Evolutionary conservation across 2,329 filamentous ascomycete species (phyloP).

Genomic region (Beauveria sp.): DNA sequence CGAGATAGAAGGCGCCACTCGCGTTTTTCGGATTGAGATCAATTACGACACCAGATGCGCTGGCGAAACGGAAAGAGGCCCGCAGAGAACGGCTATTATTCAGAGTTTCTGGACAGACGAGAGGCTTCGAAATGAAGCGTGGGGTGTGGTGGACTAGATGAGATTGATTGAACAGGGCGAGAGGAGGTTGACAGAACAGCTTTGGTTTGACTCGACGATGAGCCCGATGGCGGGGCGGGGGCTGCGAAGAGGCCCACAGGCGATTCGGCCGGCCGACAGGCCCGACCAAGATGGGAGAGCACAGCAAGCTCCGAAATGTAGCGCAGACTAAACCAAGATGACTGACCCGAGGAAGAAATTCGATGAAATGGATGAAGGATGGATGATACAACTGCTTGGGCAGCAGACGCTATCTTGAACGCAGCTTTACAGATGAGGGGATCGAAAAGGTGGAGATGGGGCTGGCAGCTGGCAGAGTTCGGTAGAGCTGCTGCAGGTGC

Average conservation of each 20-base stretch:
- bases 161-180: neutral
- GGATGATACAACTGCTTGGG: neutral
- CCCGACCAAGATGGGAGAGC: slow-evolving; percentile 4
- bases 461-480: neutral
- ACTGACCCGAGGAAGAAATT: neutral
- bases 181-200: neutral
- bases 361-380: slow-evolving; percentile 3
- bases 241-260: slow-evolving; percentile 2
- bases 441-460: slow-evolving; percentile 12
- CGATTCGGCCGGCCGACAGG: slow-evolving; percentile 8
- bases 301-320: neutral
- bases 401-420: neutral
- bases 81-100: neutral
- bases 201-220: slow-evolving; percentile 9
- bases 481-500: neutral
- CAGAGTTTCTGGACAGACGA: neutral
- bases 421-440: slow-evolving; percentile 7
- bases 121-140: neutral
- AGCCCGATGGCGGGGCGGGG: slow-evolving; percentile 11
- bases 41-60: neutral
- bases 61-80: neutral
- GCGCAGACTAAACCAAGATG: neutral
- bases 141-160: neutral
- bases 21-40: neutral
- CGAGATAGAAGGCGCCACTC: neutral